Evolutionary conservation across 805 yeast genomes (phyloP), one percentile per base, ranked within the genome.

Genomic region (Pichia pseudocactophila): DNA sequence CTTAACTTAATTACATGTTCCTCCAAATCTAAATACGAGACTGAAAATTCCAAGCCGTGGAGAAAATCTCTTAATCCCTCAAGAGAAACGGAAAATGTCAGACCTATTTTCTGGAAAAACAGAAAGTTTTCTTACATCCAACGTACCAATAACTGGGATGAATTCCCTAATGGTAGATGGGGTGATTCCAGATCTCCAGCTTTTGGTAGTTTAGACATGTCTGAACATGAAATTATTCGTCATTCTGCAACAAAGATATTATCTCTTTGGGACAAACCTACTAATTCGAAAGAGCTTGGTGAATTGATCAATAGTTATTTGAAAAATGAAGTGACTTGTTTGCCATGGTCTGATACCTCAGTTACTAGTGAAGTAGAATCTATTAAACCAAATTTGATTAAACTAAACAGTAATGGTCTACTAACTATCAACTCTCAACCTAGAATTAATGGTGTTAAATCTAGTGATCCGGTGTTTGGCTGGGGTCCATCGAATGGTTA

Each of bases 181-280:
- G 98, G 98, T 55, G 97, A 92, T 61, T 85, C 97, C 3, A 72
- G 95, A 46, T 92, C 97, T 34, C 98, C 98, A 4, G 97, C 97
- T 2, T 89, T 83, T 64, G 96, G 95, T 55, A 94, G 85, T 50
- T 71, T 88, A 44, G 96, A 86, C 59, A 71, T 83, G 41, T 80
- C 80, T 52, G 92, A 90, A 17, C 76, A 87, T 30, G 79, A 82
- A 20, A 68, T 88, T 56, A 75, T 89, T 53, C 76, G 95, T 62
- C 95, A 87, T 61, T 76, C 89, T 2, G 80, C 86, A 4, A 78
- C 80, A 48, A 80, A 79, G 60, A 88, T 95, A 1, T 65, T 78
- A 27, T 87, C 84, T 55, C 65, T 90, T 46, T 92, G 98, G 98
- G 95, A 96, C 2, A 63, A 70, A 33, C 98, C 98, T 25, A 66